Percentiles rank a stretch among this genome's conserved stretches.
These are phyloP conservation scores for Kodamaea fungicola DNA, from an alignment of 1,139 yeast genomes.

Conservation along the genomic window DNA sequence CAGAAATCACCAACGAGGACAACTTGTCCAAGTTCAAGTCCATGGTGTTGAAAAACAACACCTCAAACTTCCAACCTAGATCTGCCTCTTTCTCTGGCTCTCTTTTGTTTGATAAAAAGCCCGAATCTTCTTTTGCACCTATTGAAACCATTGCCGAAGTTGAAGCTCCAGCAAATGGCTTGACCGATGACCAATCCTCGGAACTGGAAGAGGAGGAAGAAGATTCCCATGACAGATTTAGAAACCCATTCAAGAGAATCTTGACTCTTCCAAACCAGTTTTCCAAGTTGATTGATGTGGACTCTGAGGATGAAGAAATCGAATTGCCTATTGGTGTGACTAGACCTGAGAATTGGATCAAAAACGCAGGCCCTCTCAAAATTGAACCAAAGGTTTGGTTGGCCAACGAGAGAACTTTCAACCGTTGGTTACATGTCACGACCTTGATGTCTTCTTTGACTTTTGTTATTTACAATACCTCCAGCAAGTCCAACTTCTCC, in stretches of 20 bases:
- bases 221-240: slow-evolving; percentile 32
- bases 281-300: slow-evolving; percentile 54
- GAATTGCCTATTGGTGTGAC: slow-evolving; percentile 85
- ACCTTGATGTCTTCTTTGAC: slow-evolving; percentile 83
- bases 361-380: slow-evolving; percentile 87
- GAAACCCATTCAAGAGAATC: slow-evolving; percentile 19
- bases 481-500: slow-evolving; percentile 57
- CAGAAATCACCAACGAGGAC: slow-evolving; percentile 50
- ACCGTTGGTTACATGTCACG: slow-evolving; percentile 94
- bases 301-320: slow-evolving; percentile 83
- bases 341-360: slow-evolving; percentile 73
- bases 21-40: slow-evolving; percentile 43
- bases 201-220: slow-evolving; percentile 44
- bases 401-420: slow-evolving; percentile 95
- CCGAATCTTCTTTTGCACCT: slow-evolving; percentile 9
- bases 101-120: slow-evolving; percentile 17
- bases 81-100: slow-evolving; percentile 44
- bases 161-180: slow-evolving; percentile 4
- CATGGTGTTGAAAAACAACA: slow-evolving; percentile 35
- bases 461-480: slow-evolving; percentile 79
- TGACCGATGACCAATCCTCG: slow-evolving; percentile 27
- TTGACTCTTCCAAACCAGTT: slow-evolving; percentile 29
- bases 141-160: slow-evolving; percentile 13
- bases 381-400: slow-evolving; percentile 98
- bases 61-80: slow-evolving; percentile 32